Evolutionary conservation across 1,284 basidiomycete species (phyloP).

Genomic region (Rhodofomes roseus): DNA sequence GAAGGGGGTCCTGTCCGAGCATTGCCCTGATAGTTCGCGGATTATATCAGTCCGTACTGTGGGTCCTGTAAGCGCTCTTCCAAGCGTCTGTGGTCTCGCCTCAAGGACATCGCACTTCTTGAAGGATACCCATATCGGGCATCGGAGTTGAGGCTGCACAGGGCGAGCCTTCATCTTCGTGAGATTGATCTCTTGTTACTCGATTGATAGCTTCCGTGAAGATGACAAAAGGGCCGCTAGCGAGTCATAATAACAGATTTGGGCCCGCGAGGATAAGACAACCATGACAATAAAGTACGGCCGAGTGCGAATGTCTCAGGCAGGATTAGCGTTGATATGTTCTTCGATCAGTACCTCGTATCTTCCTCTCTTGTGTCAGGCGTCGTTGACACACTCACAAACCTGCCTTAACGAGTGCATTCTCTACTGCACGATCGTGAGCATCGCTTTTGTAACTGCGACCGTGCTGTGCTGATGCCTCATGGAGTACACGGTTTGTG

Average conservation of each 20-base stretch:
- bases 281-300: not conserved
- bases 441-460: not conserved
- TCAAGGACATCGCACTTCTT: conserved; percentile 2
- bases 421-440: not conserved
- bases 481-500: not conserved
- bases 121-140: conserved; percentile 5
- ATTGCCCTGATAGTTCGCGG: not conserved
- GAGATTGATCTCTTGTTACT: not conserved
- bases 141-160: not conserved
- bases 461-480: not conserved
- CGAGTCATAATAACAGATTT: not conserved
- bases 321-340: not conserved
- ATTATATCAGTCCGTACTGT: not conserved
- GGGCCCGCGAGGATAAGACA: not conserved
- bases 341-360: not conserved
- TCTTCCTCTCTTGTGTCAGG: not conserved
- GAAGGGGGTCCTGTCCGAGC: not conserved
- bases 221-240: not conserved
- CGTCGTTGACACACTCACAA: no score
- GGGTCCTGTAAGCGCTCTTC: conserved; percentile 1
- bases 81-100: not conserved
- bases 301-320: not conserved
- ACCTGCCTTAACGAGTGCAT: no score
- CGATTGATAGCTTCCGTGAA: conserved; percentile 2
- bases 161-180: conserved; percentile 1